These are phyloP conservation scores for Arachis stenosperma DNA, from an alignment of 306 rosid genomes.

Conservation along the genomic window DNA sequence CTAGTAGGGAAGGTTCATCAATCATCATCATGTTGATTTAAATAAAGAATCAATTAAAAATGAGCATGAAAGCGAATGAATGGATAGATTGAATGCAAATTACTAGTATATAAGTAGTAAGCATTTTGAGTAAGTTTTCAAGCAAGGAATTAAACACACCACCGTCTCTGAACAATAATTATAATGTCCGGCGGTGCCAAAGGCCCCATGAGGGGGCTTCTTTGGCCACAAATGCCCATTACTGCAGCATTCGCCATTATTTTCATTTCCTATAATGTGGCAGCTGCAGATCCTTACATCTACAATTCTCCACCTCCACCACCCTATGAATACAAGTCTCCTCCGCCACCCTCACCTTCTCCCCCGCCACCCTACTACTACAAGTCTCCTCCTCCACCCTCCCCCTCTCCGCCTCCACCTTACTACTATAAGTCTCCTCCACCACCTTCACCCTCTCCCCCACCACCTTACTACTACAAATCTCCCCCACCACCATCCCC, in stretches of 20 bases:
- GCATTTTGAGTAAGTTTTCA: not conserved
- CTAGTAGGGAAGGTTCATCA: constrained; percentile 42
- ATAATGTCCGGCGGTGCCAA: not conserved
- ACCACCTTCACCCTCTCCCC: not conserved
- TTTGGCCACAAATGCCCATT: constrained; percentile 40
- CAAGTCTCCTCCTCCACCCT: not conserved
- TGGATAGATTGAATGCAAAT: constrained; percentile 19
- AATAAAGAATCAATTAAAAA: not conserved
- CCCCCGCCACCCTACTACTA: constrained; percentile 25
- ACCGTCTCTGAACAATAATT: no score
- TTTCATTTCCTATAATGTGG: constrained; percentile 55
- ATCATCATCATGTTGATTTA: not conserved
- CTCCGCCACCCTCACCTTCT: not conserved
- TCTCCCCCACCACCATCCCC: not conserved
- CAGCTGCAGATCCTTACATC: constrained; percentile 32
- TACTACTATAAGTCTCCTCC: not conserved
- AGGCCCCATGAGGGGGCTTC: constrained; percentile 59
- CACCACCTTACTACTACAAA: constrained; percentile 33
- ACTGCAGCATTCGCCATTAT: constrained; percentile 46
- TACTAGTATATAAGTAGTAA: constrained; percentile 23
- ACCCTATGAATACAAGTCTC: constrained; percentile 1
- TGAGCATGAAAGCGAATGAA: not conserved
- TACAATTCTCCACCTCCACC: constrained; percentile 43
- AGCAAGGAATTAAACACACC: no score
- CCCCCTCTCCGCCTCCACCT: not conserved